These are phyloP conservation scores for Phialophora macrospora DNA, from an alignment of 2,329 filamentous ascomycete genomes.

Conservation along the genomic window DNA sequence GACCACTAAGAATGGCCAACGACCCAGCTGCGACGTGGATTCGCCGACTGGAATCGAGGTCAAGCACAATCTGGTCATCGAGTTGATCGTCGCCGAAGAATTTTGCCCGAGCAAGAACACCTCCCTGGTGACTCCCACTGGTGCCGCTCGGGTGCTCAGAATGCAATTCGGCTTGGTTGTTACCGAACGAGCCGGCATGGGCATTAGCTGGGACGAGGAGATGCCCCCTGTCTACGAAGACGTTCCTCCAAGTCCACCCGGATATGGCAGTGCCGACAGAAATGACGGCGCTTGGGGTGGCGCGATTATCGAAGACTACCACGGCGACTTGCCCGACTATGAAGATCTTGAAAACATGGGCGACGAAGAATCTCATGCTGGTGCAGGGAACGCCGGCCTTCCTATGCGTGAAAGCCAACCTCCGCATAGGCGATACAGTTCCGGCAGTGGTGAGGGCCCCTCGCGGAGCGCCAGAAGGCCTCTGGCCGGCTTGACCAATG, in stretches of 20 bases:
- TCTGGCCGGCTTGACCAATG: slow-evolving; percentile 32
- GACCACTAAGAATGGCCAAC: slow-evolving; percentile 57
- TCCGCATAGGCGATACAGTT: slow-evolving; percentile 11
- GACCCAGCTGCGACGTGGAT: slow-evolving; percentile 78
- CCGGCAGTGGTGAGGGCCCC: slow-evolving; percentile 20
- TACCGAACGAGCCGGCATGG: slow-evolving; percentile 82
- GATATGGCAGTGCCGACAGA: slow-evolving; percentile 58
- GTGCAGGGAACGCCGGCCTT: slow-evolving; percentile 17
- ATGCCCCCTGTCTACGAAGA: slow-evolving; percentile 92
- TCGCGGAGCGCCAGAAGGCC: slow-evolving; percentile 16
- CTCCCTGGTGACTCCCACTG: slow-evolving; percentile 80
- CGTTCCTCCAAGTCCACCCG: slow-evolving; percentile 82
- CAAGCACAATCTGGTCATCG: slow-evolving; percentile 82
- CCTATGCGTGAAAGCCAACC: slow-evolving; percentile 23
- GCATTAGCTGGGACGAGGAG: slow-evolving; percentile 97
- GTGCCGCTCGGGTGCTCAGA: slow-evolving; percentile 84
- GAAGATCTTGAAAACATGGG: slow-evolving; percentile 55
- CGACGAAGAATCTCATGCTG: slow-evolving; percentile 42
- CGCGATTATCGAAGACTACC: slow-evolving; percentile 54
- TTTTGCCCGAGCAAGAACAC: slow-evolving; percentile 72
- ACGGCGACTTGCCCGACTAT: slow-evolving; percentile 52
- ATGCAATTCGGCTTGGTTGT: slow-evolving; percentile 87
- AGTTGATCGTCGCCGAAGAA: slow-evolving; percentile 93
- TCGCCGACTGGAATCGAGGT: slow-evolving; percentile 76
- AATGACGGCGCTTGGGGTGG: slow-evolving; percentile 45